phyloP scores from a whole-genome alignment of 495 filamentous ascomycete genomes.

The Aspergillus egyptiacus region DNA sequence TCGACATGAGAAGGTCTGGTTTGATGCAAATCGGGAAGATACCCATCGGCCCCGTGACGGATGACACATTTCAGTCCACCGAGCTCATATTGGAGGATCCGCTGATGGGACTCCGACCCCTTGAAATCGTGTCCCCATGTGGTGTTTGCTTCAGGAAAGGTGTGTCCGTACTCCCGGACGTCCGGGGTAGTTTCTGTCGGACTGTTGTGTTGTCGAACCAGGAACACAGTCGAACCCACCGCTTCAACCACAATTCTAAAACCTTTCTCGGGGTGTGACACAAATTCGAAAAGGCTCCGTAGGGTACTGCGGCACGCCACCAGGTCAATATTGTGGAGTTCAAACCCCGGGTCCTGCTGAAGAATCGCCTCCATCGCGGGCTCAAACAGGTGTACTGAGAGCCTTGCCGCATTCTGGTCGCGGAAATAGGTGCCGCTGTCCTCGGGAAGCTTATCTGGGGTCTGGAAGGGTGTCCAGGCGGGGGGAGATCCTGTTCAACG shows the following conservation, averaged over 20 bases:
- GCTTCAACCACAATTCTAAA: constrained; percentile 58
- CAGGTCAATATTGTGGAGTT: constrained; percentile 45
- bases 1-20: background rate
- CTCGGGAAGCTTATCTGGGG: constrained; percentile 32
- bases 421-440: constrained; percentile 53
- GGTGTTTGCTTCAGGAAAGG: constrained; percentile 60
- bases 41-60: constrained; percentile 60
- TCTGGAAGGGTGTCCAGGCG: constrained; percentile 48
- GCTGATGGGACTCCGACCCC: constrained; percentile 55
- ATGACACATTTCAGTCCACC: constrained; percentile 49
- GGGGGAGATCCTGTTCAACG: constrained; percentile 48
- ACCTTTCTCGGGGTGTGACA: constrained; percentile 34
- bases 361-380: constrained; percentile 49
- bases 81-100: constrained; percentile 54
- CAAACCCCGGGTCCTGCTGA: constrained; percentile 27
- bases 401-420: constrained; percentile 57
- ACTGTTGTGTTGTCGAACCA: constrained; percentile 53
- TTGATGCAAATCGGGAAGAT: constrained; percentile 26
- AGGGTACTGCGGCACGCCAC: constrained; percentile 58
- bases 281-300: constrained; percentile 51
- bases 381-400: constrained; percentile 50
- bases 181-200: constrained; percentile 46
- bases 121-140: constrained; percentile 46
- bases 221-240: constrained; percentile 56
- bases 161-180: constrained; percentile 56